Percentiles rank a stretch among this genome's conserved stretches.
Conservation (phyloP, 768 basidiomycete genomes). For the Strobilomyces echinocephalus region DNA sequence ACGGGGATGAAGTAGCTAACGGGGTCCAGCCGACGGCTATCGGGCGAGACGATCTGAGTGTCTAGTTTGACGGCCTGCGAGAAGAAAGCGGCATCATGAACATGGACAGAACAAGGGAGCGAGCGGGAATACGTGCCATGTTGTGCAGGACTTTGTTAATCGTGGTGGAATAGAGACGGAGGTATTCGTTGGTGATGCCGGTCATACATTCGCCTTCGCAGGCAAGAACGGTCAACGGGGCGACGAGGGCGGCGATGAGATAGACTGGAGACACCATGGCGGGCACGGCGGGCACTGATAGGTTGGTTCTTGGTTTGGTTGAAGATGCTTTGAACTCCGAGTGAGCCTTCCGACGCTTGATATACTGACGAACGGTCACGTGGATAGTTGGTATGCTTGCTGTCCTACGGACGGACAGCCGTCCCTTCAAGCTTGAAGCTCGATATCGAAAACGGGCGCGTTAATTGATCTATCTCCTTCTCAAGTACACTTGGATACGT, state of each 20-base stretch:
- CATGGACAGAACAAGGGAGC: neutral
- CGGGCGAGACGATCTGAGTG: conserved; percentile 29
- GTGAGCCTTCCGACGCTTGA: neutral
- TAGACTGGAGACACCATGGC: conserved; percentile 20
- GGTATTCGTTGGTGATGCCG: conserved; percentile 52
- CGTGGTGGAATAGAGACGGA: conserved; percentile 44
- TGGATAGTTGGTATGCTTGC: conserved; percentile 13
- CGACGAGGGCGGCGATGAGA: conserved; percentile 23
- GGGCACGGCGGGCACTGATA: conserved; percentile 8
- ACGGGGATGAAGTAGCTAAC: conserved; percentile 44
- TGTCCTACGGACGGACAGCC: neutral
- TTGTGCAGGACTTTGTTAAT: conserved; percentile 36
- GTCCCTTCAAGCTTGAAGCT: neutral
- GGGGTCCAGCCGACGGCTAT: conserved; percentile 18
- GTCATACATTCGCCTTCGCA: conserved; percentile 72
- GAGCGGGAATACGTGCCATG: conserved; percentile 37
- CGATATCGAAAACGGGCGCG: neutral
- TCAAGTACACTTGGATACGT: neutral
- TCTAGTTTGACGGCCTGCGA: conserved; percentile 36
- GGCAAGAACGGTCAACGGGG: conserved; percentile 41
- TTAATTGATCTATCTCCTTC: neutral
- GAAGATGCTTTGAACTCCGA: neutral
- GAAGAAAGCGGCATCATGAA: neutral
- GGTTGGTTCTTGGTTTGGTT: neutral
- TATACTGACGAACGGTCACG: conserved; percentile 15